Base-by-base conservation (phyloP, 805 yeast species). In the Yarrowia alimentaria region DNA sequence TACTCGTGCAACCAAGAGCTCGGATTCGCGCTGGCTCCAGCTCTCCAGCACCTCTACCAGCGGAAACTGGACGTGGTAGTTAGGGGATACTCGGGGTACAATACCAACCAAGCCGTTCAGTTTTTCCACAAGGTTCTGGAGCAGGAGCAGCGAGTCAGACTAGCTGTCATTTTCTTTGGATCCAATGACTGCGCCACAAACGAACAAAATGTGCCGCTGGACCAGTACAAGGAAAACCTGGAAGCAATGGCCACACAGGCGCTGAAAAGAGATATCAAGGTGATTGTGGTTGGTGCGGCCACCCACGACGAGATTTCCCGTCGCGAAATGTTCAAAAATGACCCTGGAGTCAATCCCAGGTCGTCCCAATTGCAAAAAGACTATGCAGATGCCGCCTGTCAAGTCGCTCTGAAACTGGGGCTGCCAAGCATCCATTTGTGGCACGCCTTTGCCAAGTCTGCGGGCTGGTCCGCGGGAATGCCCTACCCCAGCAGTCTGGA, bases 11-110 rank as follows among this genome's bases (percentile, higher is more conserved):
- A 70, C 40, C 71, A 71, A 13, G 57, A 54, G 3, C 63, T 64
- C 8, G 66, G 69, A n/a, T 80, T 78, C 60, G 68, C 73, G 5
- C 61, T 75, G 21, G 80, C 78, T 2, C 71, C 83, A 0, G 80
- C 76, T 0, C 60, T 45, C 1, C 51, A 45, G 16, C 30, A 45
- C n/a, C 26, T 31, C n/a, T 67, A 85, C 61, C 65, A 72, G 1
- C 72, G 95, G 34, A 77, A 73, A 60, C 58, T 86, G 37, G 91
- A 86, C 56, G 69, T 90, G 2, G 60, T 88, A 1, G 80, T 77
- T 31, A 70, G 95, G 53, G 97, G 97, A 0, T 86, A 69, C 60
- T 62, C 79, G 1, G 96, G 97, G 0, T 89, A 85, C 68, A 85
- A 75, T 57, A 67, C 89, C 0, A 75, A 78, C 26, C 81, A 81